A percentile compares a stretch with the other conserved stretches of the same genome.
Evolutionary conservation across 345 rosid species (phyloP).

Genomic region (Fremontodendron californicum): DNA sequence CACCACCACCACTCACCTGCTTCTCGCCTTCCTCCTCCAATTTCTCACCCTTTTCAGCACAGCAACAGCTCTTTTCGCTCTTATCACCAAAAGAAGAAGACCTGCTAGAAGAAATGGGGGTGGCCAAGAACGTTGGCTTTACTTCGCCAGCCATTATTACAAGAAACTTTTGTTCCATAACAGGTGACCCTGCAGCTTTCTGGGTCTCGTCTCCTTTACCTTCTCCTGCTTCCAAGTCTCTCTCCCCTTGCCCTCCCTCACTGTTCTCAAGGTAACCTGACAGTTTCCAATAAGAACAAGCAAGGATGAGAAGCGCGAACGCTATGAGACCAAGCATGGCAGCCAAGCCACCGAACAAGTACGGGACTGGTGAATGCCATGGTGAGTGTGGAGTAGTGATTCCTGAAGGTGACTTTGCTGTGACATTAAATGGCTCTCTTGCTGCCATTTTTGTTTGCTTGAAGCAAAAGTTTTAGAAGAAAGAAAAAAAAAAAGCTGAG

Average conservation of each 20-base stretch:
- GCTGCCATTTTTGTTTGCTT: slow-evolving; percentile 34
- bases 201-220: slow-evolving; percentile 21
- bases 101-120: slow-evolving; percentile 42
- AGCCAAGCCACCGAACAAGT: slow-evolving; percentile 86
- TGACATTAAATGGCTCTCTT: slow-evolving; percentile 39
- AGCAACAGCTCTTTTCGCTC: slow-evolving; percentile 37
- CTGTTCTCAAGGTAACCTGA: slow-evolving; percentile 59
- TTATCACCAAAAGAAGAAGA: slow-evolving; percentile 40
- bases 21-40: slow-evolving; percentile 17
- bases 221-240: slow-evolving; percentile 66
- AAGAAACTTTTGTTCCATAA: slow-evolving; percentile 61
- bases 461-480: background rate
- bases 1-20: slow-evolving; percentile 13
- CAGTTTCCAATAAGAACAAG: slow-evolving; percentile 90
- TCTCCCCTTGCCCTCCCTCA: slow-evolving; percentile 27
- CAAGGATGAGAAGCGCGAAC: slow-evolving; percentile 79
- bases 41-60: slow-evolving; percentile 25
- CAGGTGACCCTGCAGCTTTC: slow-evolving; percentile 19
- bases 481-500: background rate
- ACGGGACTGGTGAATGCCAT: slow-evolving; percentile 95
- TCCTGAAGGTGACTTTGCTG: slow-evolving; percentile 18
- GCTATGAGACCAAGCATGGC: slow-evolving; percentile 93
- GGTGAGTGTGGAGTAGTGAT: slow-evolving; percentile 42
- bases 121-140: slow-evolving; percentile 74
- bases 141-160: slow-evolving; percentile 87